These are phyloP conservation scores for Colletotrichum nymphaeae DNA, from an alignment of 2,329 filamentous ascomycete genomes.

Conservation along the genomic window DNA sequence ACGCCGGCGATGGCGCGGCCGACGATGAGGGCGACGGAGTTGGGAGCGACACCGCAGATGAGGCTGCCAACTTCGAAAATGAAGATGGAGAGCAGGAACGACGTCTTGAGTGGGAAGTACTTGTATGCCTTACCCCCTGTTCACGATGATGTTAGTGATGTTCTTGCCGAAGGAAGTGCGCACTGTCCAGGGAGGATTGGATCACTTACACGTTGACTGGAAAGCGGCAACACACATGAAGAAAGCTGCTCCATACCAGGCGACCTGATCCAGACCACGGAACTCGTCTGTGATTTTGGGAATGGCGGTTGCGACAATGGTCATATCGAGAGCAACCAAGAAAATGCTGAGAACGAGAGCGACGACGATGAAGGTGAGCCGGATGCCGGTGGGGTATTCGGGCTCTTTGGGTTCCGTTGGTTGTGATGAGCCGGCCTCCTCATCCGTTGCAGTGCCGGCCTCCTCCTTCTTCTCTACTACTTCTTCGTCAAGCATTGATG, in stretches of 20 bases:
- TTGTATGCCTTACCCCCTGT: slow-evolving; percentile 60
- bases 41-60: slow-evolving; percentile 61
- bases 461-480: slow-evolving; percentile 28
- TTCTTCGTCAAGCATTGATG: slow-evolving; percentile 25
- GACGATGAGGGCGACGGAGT: slow-evolving; percentile 60
- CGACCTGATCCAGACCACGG: slow-evolving; percentile 62
- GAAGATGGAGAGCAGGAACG: slow-evolving; percentile 59
- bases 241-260: slow-evolving; percentile 70
- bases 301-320: slow-evolving; percentile 68
- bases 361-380: slow-evolving; percentile 56
- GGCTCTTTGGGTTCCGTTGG: slow-evolving; percentile 38
- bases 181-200: slow-evolving; percentile 27
- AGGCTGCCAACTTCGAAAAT: slow-evolving; percentile 67
- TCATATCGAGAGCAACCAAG: slow-evolving; percentile 62
- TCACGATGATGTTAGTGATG: slow-evolving; percentile 40
- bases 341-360: slow-evolving; percentile 61
- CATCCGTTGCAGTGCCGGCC: slow-evolving; percentile 21
- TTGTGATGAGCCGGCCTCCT: slow-evolving; percentile 23
- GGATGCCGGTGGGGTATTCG: slow-evolving; percentile 53
- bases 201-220: slow-evolving; percentile 51
- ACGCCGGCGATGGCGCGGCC: slow-evolving; percentile 62
- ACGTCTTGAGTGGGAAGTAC: slow-evolving; percentile 63
- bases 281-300: slow-evolving; percentile 67
- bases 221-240: slow-evolving; percentile 60
- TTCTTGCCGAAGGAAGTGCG: slow-evolving; percentile 8